Evolutionary conservation across 2,329 filamentous ascomycete species (phyloP).

Genomic region (Pseudocercospora vitis): DNA sequence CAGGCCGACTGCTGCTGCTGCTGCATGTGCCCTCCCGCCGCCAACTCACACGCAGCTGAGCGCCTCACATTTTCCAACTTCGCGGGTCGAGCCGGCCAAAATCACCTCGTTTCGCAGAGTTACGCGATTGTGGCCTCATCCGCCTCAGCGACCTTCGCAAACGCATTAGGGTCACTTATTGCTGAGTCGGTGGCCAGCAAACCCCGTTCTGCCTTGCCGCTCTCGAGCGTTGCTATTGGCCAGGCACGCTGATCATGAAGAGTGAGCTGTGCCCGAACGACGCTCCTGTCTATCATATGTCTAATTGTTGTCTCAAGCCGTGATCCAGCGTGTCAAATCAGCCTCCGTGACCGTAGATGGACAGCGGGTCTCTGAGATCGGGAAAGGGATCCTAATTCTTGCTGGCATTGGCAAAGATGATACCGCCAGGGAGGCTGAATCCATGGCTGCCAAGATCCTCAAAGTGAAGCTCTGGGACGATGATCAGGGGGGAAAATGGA

Average conservation of each 20-base stretch:
- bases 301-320: conserved; percentile 58
- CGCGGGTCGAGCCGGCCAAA: conserved; percentile 3
- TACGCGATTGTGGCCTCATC: conserved; percentile 14
- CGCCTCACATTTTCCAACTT: conserved; percentile 9
- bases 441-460: conserved; percentile 78
- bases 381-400: conserved; percentile 84
- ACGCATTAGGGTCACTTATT: too few species aligned
- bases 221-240: conserved; percentile 10
- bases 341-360: conserved; percentile 94
- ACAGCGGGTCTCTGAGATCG: conserved; percentile 85
- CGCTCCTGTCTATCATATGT: conserved; percentile 13
- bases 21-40: conserved; percentile 3
- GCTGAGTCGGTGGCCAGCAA: conserved; percentile 5
- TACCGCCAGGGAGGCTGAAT: conserved; percentile 82
- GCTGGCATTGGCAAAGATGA: conserved; percentile 89
- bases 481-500: conserved; percentile 80
- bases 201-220: conserved; percentile 7
- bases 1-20: too few species aligned
- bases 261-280: conserved; percentile 34
- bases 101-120: conserved; percentile 9
- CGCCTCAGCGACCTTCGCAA: neutral
- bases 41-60: conserved; percentile 7
- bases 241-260: conserved; percentile 39
- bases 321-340: conserved; percentile 89
- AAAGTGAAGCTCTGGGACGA: conserved; percentile 93